Conservation (phyloP, 1,284 basidiomycete species). For the Sanghuangporus baumii region DNA sequence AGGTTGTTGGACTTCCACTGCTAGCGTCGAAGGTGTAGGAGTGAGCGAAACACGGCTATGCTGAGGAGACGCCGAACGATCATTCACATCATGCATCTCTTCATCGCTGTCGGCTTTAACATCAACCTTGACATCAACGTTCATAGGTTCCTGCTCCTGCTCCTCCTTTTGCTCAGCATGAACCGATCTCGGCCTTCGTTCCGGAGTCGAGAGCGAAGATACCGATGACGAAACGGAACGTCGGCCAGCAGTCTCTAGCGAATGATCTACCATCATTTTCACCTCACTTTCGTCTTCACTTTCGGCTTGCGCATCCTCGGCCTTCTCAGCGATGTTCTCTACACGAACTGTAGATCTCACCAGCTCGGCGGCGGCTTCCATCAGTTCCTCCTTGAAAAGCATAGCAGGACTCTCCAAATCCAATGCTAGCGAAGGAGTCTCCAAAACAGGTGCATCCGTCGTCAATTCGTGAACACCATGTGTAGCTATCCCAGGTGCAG, state of each 20-base stretch:
- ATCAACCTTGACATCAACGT: not conserved
- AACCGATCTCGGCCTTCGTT: not conserved
- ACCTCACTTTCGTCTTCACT: not conserved
- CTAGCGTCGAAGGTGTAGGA: not conserved
- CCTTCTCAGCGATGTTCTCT: not conserved
- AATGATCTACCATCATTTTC: not conserved
- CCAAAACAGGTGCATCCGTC: not conserved
- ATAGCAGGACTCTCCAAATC: not conserved
- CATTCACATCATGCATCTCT: not conserved
- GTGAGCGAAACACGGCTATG: not conserved
- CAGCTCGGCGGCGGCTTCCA: not conserved
- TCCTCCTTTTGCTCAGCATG: not conserved
- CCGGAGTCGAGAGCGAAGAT: not conserved
- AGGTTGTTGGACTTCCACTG: not conserved
- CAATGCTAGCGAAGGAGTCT: not conserved
- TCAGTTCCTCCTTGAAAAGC: slow-evolving; percentile 9
- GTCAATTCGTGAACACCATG: not conserved
- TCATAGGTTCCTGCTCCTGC: not conserved
- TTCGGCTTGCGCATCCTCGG: not conserved
- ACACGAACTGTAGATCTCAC: not conserved
- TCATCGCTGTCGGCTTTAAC: not conserved
- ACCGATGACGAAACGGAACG: not conserved
- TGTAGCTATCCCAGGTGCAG: not conserved
- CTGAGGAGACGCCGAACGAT: not conserved
- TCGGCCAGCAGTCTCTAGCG: not conserved